phyloP scores from a whole-genome alignment of 495 filamentous ascomycete genomes.

The Podospora appendiculata region DNA sequence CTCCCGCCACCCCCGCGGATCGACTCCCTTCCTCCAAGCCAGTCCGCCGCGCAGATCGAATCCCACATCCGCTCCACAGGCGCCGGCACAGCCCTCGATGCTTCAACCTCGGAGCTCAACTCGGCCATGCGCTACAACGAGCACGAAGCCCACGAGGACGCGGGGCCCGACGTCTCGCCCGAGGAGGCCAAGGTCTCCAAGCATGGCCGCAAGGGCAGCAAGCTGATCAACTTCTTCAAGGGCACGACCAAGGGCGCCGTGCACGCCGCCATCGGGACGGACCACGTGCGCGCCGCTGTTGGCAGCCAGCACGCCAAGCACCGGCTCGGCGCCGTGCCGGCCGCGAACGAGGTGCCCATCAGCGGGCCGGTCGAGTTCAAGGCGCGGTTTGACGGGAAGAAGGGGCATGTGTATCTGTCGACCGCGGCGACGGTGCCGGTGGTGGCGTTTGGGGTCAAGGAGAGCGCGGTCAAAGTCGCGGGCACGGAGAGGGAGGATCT shows the following conservation, averaged over 20 bases:
- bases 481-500: constrained; percentile 44
- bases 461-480: constrained; percentile 33
- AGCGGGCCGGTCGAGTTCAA: constrained; percentile 72
- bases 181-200: constrained; percentile 20
- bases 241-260: constrained; percentile 59
- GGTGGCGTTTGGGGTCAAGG: constrained; percentile 48
- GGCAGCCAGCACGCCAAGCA: constrained; percentile 63
- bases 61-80: constrained; percentile 33
- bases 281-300: constrained; percentile 56
- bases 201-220: constrained; percentile 24
- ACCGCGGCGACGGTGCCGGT: constrained; percentile 52
- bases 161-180: constrained; percentile 38
- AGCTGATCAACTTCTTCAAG: constrained; percentile 60
- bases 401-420: constrained; percentile 63
- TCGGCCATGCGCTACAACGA: constrained; percentile 36
- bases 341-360: constrained; percentile 27
- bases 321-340: constrained; percentile 61
- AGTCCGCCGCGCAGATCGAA: constrained; percentile 39
- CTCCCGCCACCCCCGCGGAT: constrained; percentile 68
- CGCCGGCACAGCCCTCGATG: constrained; percentile 31
- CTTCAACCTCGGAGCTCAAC: constrained; percentile 33
- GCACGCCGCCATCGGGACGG: constrained; percentile 59
- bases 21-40: constrained; percentile 43
- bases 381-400: constrained; percentile 59
- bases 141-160: constrained; percentile 16